Percentiles rank a stretch among this genome's conserved stretches.
Evolutionary conservation across 441 rosid genomes (phyloP).

Genomic region (Erodium chrysanthum): DNA sequence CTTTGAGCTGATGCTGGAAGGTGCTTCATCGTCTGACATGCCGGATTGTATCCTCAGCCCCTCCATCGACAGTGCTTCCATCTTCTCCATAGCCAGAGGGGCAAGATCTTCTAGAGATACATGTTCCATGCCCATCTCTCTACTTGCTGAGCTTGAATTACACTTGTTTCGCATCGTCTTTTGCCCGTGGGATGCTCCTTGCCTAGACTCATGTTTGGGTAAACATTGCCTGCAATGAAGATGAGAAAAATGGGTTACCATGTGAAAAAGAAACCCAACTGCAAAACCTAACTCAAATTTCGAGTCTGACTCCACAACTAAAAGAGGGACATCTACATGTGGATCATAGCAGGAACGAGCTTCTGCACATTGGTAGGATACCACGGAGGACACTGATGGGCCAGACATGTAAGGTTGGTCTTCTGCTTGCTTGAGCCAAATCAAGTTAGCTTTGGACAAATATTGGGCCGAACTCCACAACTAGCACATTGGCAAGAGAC

Average conservation of each 20-base stretch:
- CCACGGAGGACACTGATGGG: no score
- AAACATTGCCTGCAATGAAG: constrained; percentile 39
- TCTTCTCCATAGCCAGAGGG: constrained; percentile 91
- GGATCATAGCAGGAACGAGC: no score
- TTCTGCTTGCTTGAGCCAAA: no score
- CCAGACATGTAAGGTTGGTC: no score
- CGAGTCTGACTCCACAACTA: no score
- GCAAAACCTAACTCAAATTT: no score
- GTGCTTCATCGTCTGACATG: constrained; percentile 58
- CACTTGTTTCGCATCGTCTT: constrained; percentile 27
- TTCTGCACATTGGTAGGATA: no score
- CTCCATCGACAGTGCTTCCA: constrained; percentile 87
- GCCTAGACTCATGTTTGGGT: constrained; percentile 28
- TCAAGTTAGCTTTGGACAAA: no score
- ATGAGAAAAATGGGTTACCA: constrained; percentile 2
- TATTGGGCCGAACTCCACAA: no score
- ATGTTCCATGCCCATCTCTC: constrained; percentile 51
- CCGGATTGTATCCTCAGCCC: constrained; percentile 86
- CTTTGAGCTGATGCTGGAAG: constrained; percentile 54
- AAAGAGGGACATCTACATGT: no score
- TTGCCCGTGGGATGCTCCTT: constrained; percentile 22
- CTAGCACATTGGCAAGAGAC: no score
- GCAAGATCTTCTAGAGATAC: constrained; percentile 87
- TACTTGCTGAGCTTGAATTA: constrained; percentile 34
- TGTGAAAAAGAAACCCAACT: no score